Percentiles rank a stretch among this genome's conserved stretches.
phyloP scores from a whole-genome alignment of 768 basidiomycete genomes.

The Calvatia gigantea region DNA sequence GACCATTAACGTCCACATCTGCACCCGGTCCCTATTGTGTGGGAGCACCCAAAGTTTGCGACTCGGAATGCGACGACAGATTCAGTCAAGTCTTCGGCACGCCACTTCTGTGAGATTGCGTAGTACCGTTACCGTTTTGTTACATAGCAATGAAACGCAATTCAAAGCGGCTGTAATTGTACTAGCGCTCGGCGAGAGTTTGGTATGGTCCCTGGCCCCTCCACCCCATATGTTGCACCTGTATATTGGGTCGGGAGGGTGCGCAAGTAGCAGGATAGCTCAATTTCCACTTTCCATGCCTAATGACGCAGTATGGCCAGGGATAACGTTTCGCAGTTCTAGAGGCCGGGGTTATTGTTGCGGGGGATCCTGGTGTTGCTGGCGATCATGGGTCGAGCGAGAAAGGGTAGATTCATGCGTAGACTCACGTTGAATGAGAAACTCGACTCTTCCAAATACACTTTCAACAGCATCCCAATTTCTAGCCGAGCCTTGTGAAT shows the following conservation, averaged over 20 bases:
- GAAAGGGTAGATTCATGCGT: no score
- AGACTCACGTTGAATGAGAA: no score
- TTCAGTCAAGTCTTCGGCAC: not conserved
- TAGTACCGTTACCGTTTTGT: not conserved
- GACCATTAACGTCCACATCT: not conserved
- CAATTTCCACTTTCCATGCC: not conserved
- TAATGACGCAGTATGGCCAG: no score
- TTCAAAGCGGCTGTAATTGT: not conserved
- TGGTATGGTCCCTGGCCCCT: not conserved
- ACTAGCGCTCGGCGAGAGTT: not conserved
- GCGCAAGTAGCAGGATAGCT: not conserved
- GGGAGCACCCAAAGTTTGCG: not conserved
- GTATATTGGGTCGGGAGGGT: not conserved
- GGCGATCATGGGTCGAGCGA: no score
- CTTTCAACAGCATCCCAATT: no score
- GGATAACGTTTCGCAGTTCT: no score
- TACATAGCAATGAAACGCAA: constrained; percentile 4
- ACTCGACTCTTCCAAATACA: no score
- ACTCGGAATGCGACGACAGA: not conserved
- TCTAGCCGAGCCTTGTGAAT: no score
- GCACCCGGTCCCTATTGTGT: not conserved
- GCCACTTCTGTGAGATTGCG: not conserved
- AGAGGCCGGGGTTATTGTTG: no score
- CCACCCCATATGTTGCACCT: not conserved
- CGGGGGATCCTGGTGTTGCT: no score